These are phyloP conservation scores for Abortiporus biennis DNA, from an alignment of 1,284 basidiomycete genomes.

Conservation along the genomic window DNA sequence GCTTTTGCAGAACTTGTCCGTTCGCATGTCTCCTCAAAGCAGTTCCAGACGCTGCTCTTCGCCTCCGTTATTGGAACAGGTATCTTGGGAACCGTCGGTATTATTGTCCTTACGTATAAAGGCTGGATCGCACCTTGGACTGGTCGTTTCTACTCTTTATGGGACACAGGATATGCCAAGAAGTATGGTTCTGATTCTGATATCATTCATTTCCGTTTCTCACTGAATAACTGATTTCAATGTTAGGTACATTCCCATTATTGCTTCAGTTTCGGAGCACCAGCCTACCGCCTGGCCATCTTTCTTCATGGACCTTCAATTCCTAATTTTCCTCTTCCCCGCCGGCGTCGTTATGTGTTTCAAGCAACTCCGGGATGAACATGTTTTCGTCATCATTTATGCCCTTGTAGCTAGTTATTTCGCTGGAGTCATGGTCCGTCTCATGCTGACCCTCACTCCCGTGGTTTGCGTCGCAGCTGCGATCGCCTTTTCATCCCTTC, in stretches of 20 bases:
- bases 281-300: constrained; percentile 99
- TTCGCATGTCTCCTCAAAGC: constrained; percentile 86
- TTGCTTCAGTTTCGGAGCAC: constrained; percentile 99
- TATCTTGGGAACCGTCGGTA: constrained; percentile 65
- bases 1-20: constrained; percentile 91
- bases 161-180: constrained; percentile 99
- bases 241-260: constrained; percentile 89
- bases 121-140: constrained; percentile 99
- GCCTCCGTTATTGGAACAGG: constrained; percentile 66
- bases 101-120: constrained; percentile 83
- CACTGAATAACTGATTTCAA: constrained; percentile 10
- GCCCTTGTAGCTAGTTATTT: constrained; percentile 96
- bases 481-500: constrained; percentile 82
- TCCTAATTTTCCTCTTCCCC: constrained; percentile 97
- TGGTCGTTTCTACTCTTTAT: constrained; percentile 98
- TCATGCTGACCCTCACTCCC: constrained; percentile 91
- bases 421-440: constrained; percentile 97
- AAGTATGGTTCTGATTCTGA: constrained; percentile 52
- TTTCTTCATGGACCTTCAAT: constrained; percentile 99
- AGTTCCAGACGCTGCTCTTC: constrained; percentile 84
- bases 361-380: constrained; percentile 92
- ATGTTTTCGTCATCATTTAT: constrained; percentile 99
- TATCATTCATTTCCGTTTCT: constrained; percentile 1
- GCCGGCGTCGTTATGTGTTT: constrained; percentile 95
- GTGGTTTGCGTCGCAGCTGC: constrained; percentile 91